Evolutionary conservation across 352 stramenopile genomes (phyloP), one percentile per base, ranked within the genome.

Genomic region (Pythium aristosporum): DNA sequence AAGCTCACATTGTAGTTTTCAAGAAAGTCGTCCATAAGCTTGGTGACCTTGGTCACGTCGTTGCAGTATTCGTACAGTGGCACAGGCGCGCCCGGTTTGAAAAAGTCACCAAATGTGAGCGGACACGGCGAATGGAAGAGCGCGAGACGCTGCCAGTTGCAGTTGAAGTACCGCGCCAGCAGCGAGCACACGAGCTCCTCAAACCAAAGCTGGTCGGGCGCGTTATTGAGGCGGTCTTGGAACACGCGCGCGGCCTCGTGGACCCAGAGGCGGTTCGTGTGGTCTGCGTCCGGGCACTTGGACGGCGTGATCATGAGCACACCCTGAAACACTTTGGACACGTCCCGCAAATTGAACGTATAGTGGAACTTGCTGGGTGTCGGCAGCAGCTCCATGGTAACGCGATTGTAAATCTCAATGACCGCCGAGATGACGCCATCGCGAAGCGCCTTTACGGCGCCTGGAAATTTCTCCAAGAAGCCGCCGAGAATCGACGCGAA

Each of bases 321-420:
- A 0, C 95, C 95, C 49, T 98, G 95, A 50, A 98, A 98, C 3
- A 98, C 92, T 69, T 98, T 98, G 3, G 89, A 97, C 0, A 98
- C 88, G 54, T 98, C 94, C 5, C 95, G 94, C 8, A 98, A 79
- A 71, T 98, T 98, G 69, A 98, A 98, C 7, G 91, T 98, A 75
- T 98, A 96, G 67, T 97, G 87, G 62, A 96, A 96, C 57, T 96
- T 98, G 65, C 84, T 91, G 0, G 95, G 95, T 13, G 95, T 98
- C 13, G 95, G 95, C 25, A 98, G 63, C 8, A 98, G 68, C 52
- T 98, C 92, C 25, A 91, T 68, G 6, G 88, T 96, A 20, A 98
- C 95, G 37, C 83, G 81, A 58, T 93, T 94, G 72, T 98, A 98
- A 16, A 98, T 90, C 60, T 98, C 92, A 28, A 98, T 97, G 20